A percentile compares a stretch with the other conserved stretches of the same genome.
Conservation (phyloP, 768 basidiomycete species). For the Tricholoma sp. region DNA sequence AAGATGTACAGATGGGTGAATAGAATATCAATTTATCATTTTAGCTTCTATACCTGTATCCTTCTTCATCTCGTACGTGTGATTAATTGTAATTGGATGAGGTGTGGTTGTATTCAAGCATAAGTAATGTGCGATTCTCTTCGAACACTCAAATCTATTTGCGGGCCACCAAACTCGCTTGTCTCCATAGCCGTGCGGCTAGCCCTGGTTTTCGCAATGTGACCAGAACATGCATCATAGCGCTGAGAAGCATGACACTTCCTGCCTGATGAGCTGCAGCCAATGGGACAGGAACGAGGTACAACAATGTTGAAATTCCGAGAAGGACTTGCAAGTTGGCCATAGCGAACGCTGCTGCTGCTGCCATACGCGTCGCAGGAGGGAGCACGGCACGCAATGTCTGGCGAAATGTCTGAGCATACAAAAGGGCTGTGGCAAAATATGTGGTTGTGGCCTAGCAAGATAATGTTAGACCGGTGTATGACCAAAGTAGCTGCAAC, state of each 20-base stretch:
- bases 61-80: neutral
- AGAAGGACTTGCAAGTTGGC: constrained; percentile 76
- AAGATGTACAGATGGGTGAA: constrained; percentile 86
- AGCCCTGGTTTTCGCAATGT: constrained; percentile 64
- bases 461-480: constrained; percentile 1
- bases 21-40: constrained; percentile 24
- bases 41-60: neutral
- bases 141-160: neutral
- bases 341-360: constrained; percentile 65
- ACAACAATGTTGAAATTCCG: constrained; percentile 72
- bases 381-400: constrained; percentile 62
- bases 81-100: constrained; percentile 1
- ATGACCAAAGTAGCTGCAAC: constrained; percentile 21
- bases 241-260: constrained; percentile 81
- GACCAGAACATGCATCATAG: constrained; percentile 72
- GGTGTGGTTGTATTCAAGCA: neutral
- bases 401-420: constrained; percentile 48
- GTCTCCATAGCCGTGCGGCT: constrained; percentile 60
- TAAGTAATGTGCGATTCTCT: neutral
- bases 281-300: constrained; percentile 88
- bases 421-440: constrained; percentile 59
- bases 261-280: constrained; percentile 96
- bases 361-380: constrained; percentile 48
- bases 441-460: constrained; percentile 83
- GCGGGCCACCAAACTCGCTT: constrained; percentile 10